These are phyloP conservation scores for Clonostachys byssicola DNA, from an alignment of 2,329 filamentous ascomycete genomes.

Conservation along the genomic window DNA sequence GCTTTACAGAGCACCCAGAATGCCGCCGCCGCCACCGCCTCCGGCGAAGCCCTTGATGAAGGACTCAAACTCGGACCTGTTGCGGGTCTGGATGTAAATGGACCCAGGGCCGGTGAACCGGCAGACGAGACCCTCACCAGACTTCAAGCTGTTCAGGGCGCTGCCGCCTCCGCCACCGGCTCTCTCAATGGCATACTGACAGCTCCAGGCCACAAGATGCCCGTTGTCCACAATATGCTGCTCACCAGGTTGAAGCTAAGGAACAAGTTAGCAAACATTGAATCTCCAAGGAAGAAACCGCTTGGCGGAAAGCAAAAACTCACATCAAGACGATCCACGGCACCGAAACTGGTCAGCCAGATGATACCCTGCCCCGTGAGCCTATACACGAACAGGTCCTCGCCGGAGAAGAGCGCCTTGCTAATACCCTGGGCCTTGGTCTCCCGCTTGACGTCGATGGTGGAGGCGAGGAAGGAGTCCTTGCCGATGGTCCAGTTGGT, in stretches of 20 bases:
- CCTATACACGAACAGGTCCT: constrained; percentile 11
- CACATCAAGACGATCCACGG: constrained; percentile 11
- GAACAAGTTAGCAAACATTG: neutral
- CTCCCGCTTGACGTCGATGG: constrained; percentile 8
- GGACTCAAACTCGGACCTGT: constrained; percentile 26
- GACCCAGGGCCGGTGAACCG: constrained; percentile 91
- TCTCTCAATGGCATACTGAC: constrained; percentile 12
- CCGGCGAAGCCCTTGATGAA: too few species aligned
- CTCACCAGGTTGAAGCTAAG: constrained; percentile 10
- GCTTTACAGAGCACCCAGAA: too few species aligned
- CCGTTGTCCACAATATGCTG: constrained; percentile 62
- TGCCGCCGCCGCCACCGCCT: too few species aligned
- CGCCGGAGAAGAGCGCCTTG: constrained; percentile 11
- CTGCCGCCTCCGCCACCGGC: constrained; percentile 1
- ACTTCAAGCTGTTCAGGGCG: constrained; percentile 14
- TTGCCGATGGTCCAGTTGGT: constrained; percentile 9
- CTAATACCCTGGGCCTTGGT: constrained; percentile 10
- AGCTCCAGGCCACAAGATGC: constrained; percentile 14
- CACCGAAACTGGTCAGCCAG: constrained; percentile 13
- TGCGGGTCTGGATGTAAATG: constrained; percentile 88
- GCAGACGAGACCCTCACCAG: constrained; percentile 87
- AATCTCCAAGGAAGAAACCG: neutral
- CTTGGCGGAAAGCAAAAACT: constrained; percentile 1
- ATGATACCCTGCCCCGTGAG: constrained; percentile 8
- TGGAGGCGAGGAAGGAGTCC: constrained; percentile 11